Evolutionary conservation across 805 yeast species (phyloP).

Genomic region (Ogataea angusta): DNA sequence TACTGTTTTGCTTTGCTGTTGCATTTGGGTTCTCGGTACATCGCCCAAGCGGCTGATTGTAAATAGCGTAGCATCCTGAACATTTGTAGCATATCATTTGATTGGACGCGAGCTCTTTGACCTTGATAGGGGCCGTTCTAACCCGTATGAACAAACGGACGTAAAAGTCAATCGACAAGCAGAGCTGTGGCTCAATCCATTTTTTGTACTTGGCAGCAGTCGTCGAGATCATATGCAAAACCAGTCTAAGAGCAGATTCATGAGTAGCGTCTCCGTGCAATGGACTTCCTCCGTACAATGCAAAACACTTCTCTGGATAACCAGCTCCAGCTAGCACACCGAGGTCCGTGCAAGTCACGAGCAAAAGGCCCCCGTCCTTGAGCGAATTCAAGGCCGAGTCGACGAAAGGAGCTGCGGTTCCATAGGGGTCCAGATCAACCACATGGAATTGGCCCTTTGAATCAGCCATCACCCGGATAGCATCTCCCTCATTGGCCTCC

Average conservation of each 20-base stretch:
- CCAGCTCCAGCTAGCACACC: conserved; percentile 95
- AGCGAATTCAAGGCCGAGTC: conserved; percentile 86
- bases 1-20: conserved; percentile 29
- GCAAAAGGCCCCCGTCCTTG: conserved; percentile 77
- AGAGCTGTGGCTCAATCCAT: conserved; percentile 79
- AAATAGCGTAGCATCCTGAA: conserved; percentile 76
- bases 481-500: conserved; percentile 77
- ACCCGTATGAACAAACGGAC: conserved; percentile 83
- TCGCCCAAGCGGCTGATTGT: conserved; percentile 74
- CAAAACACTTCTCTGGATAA: conserved; percentile 95
- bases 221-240: conserved; percentile 67
- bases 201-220: conserved; percentile 90
- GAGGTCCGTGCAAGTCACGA: conserved; percentile 94
- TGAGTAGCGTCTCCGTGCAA: conserved; percentile 84
- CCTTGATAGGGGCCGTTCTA: conserved; percentile 71
- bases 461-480: conserved; percentile 75
- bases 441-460: conserved; percentile 63
- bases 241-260: conserved; percentile 87
- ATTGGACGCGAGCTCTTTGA: conserved; percentile 72
- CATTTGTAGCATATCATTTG: conserved; percentile 81
- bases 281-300: conserved; percentile 90
- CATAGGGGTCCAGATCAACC: conserved; percentile 95
- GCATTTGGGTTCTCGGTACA: conserved; percentile 33
- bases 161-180: conserved; percentile 88
- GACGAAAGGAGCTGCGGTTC: conserved; percentile 93